phyloP scores from a whole-genome alignment of 192 early-diverging fungal genomes.

The Linnemannia elongata region DNA sequence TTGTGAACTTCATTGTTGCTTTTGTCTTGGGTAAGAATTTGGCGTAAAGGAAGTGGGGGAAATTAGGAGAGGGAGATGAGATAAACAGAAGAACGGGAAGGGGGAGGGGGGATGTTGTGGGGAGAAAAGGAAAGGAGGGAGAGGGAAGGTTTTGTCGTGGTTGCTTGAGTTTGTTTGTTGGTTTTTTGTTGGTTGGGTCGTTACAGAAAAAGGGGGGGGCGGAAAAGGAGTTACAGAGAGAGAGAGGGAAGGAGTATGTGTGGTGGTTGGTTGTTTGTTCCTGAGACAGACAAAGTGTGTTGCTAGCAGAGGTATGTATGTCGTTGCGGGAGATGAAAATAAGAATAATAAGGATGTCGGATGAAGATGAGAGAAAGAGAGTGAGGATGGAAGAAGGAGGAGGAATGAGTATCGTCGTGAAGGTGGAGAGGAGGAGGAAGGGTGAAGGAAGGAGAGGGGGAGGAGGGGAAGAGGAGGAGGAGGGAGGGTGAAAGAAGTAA shows the following conservation, averaged over 20 bases:
- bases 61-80: not conserved
- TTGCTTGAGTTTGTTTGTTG: not conserved
- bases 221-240: not conserved
- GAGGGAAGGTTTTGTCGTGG: not conserved
- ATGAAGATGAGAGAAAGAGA: not conserved
- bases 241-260: not conserved
- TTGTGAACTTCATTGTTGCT: not conserved
- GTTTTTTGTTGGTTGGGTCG: not conserved
- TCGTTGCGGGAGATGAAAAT: conserved; percentile 11
- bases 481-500: not conserved
- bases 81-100: not conserved
- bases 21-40: not conserved
- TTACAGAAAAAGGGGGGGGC: not conserved
- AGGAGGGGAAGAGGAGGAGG: not conserved
- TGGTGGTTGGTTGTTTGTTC: not conserved
- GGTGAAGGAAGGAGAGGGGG: not conserved
- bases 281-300: conserved; percentile 13
- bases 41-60: not conserved
- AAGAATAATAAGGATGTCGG: not conserved
- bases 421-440: not conserved
- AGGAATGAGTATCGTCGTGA: not conserved
- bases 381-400: not conserved
- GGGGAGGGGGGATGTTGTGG: not conserved
- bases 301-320: not conserved
- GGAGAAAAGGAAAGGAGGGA: not conserved